Conservation (phyloP, 225 moss, liverwort and hornwort genomes). For the Polytrichum formosum region DNA sequence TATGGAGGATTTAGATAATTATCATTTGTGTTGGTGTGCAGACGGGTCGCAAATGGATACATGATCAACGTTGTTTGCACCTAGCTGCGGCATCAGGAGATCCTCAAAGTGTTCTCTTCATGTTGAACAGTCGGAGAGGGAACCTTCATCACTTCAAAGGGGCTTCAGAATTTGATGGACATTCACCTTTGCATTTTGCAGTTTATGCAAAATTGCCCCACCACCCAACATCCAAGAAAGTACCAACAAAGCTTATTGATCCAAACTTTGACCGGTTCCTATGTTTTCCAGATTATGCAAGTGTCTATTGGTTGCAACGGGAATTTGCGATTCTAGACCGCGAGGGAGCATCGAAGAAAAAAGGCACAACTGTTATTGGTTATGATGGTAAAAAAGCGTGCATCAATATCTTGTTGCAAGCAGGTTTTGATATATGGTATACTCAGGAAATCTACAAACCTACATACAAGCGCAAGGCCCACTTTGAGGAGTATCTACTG, state of each 20-base stretch:
- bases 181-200: slow-evolving; percentile 9
- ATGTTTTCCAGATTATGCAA: slow-evolving; percentile 1
- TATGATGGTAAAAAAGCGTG: slow-evolving; percentile 5
- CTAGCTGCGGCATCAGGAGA: slow-evolving; percentile 9
- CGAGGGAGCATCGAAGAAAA: neutral
- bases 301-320: slow-evolving; percentile 1
- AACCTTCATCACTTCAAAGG: neutral
- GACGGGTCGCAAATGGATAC: neutral
- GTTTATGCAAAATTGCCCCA: neutral
- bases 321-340: neutral
- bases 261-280: neutral
- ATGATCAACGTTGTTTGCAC: neutral
- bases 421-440: slow-evolving; percentile 7
- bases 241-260: neutral
- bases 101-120: neutral
- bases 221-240: neutral
- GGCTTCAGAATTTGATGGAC: neutral
- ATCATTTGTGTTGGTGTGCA: too few relatives aligned
- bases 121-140: neutral
- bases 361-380: neutral
- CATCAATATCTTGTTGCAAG: slow-evolving; percentile 9
- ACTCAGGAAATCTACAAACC: too few relatives aligned
- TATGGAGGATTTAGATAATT: too few relatives aligned
- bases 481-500: too few relatives aligned
- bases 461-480: too few relatives aligned